Conservation (phyloP, 441 rosid genomes). For the Adansonia rubrostipa region DNA sequence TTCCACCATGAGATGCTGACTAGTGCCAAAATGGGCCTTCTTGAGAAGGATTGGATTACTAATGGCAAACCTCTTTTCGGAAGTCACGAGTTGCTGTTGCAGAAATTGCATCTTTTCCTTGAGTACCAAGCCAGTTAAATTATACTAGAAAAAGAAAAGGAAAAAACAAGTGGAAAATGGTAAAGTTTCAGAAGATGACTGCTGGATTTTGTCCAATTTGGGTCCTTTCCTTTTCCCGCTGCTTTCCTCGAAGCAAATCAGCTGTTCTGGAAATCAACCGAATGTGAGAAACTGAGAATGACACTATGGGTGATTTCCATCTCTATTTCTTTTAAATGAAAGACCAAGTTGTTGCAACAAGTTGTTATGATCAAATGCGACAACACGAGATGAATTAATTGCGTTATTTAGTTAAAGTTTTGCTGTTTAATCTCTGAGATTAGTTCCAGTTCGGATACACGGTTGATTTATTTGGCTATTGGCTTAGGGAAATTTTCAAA, state of each 20-base stretch:
- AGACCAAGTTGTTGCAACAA: neutral
- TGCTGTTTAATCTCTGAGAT: neutral
- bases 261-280: neutral
- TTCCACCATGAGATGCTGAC: constrained; percentile 81
- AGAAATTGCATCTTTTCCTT: constrained; percentile 73
- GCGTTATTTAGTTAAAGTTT: constrained; percentile 8
- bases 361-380: neutral
- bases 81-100: constrained; percentile 59
- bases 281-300: neutral
- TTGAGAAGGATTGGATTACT: constrained; percentile 80
- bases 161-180: neutral
- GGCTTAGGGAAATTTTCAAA: neutral
- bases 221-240: neutral
- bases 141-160: neutral
- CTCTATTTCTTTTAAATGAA: neutral
- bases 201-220: neutral
- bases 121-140: constrained; percentile 66
- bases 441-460: neutral
- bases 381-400: neutral
- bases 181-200: neutral
- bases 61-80: constrained; percentile 63
- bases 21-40: constrained; percentile 62
- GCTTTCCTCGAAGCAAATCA: neutral
- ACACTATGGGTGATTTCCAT: neutral
- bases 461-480: neutral